Evolutionary conservation across 495 filamentous ascomycete species (phyloP).

Genomic region (Rhizodiscina lignyota): DNA sequence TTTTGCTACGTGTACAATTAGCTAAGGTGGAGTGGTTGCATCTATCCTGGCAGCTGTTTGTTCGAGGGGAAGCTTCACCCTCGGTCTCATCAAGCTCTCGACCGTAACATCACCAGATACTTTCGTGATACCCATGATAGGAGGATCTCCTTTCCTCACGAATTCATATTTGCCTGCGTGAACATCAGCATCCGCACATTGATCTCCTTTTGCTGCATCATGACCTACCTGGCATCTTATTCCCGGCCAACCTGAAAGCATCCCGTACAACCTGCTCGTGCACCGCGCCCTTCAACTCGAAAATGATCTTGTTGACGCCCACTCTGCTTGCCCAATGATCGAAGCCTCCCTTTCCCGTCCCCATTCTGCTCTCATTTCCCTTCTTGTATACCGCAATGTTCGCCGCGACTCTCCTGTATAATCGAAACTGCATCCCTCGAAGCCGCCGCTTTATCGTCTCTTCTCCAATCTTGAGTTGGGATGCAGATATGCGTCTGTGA

Average conservation of each 20-base stretch:
- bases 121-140: slow-evolving; percentile 88
- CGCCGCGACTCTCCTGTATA: slow-evolving; percentile 80
- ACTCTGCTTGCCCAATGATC: slow-evolving; percentile 90
- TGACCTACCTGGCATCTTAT: slow-evolving; percentile 84
- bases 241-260: slow-evolving; percentile 83
- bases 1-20: too few relatives aligned
- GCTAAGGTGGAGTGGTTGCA: too few relatives aligned
- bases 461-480: slow-evolving; percentile 73
- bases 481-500: slow-evolving; percentile 75
- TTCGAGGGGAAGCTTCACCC: slow-evolving; percentile 39
- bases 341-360: slow-evolving; percentile 94
- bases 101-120: slow-evolving; percentile 63
- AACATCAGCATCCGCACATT: neutral
- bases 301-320: slow-evolving; percentile 71
- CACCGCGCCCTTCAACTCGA: slow-evolving; percentile 79
- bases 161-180: slow-evolving; percentile 73
- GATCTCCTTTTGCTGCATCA: neutral
- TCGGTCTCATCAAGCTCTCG: slow-evolving; percentile 60
- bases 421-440: slow-evolving; percentile 76
- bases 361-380: slow-evolving; percentile 93
- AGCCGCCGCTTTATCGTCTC: slow-evolving; percentile 80
- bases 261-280: slow-evolving; percentile 92
- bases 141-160: slow-evolving; percentile 79
- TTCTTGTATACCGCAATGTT: slow-evolving; percentile 90
- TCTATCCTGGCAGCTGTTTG: slow-evolving; percentile 7